Base-by-base conservation (phyloP, 148 eudicot genomes). In the Rhododendron kiyosumense region DNA sequence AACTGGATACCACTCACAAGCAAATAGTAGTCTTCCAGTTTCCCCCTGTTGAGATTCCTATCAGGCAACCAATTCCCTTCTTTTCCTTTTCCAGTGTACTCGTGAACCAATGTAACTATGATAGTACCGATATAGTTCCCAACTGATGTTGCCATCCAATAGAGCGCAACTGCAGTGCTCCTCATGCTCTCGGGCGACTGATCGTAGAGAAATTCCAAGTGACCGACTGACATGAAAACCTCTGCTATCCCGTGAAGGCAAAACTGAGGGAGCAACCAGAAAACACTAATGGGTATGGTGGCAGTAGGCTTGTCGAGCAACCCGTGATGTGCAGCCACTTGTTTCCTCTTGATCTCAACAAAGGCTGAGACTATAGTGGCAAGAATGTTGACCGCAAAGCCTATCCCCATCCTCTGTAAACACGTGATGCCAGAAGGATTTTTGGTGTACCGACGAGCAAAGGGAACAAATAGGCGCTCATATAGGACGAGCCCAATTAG, bases 111-210 rank as follows among this genome's bases (percentile, higher is more conserved):
- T 14, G 88, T 43, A 7, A 90, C 90, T 83, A 90, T 20, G 20
- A 83, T 28, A 1, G 90, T 85, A 49, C 90, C 89, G 0, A 85
- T 17, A 65, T 85, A 90, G 67, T 87, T 87, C 20, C 92, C 90
- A 2, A 89, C 20, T 2, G 88, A 83, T 32, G 63, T 87, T 2
- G 89, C 59, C 6, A 83, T 65, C 84, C 87, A 90, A 51, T 87
- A 88, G 8, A 90, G 89, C 28, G 89, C 92, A 5, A 84, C 83
- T 0, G 83, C 92, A 4, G 89, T 90, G 82, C 89, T 90, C 45
- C 94, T 89, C 94, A 93, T 91, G 85, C 94, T 89, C 38, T 93
- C 92, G 0, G 95, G 94, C 10, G 93, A 88, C 26, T 93, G 95
- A 71, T 92, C 93, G 41, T 92, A 93, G 0, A 93, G 81, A 85